Percentiles rank a stretch among this genome's conserved stretches.
phyloP scores from a whole-genome alignment of 495 filamentous ascomycete species.

The Penicillium chermesinum region DNA sequence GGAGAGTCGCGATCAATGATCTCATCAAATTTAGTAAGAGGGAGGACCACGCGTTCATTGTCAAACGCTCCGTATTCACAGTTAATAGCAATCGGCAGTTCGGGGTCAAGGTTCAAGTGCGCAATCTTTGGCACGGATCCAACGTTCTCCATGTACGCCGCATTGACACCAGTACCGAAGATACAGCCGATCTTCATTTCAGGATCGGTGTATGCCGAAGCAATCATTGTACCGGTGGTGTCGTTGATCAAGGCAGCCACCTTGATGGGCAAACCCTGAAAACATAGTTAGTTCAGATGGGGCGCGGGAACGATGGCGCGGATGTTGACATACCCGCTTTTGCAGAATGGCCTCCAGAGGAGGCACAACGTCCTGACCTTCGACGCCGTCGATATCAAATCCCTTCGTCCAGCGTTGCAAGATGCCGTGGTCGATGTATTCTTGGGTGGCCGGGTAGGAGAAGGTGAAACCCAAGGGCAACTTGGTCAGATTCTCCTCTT shows the following conservation, averaged over 20 bases:
- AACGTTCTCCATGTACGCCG: slow-evolving; percentile 93
- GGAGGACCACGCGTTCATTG: slow-evolving; percentile 90
- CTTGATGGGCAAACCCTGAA: slow-evolving; percentile 82
- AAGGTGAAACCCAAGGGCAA: slow-evolving; percentile 95
- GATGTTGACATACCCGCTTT: slow-evolving; percentile 56
- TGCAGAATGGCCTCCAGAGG: slow-evolving; percentile 80
- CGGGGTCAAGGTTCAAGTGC: slow-evolving; percentile 84
- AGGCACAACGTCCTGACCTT: slow-evolving; percentile 91
- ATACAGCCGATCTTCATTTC: slow-evolving; percentile 95
- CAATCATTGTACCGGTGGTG: slow-evolving; percentile 98
- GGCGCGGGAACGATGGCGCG: background rate
- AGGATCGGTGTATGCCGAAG: slow-evolving; percentile 88
- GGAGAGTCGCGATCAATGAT: slow-evolving; percentile 90
- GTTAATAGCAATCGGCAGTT: slow-evolving; percentile 94
- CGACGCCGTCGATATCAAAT: slow-evolving; percentile 94
- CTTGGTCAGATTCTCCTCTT: slow-evolving; percentile 52
- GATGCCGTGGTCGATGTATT: slow-evolving; percentile 93
- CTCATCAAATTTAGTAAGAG: slow-evolving; percentile 76
- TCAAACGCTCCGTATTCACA: slow-evolving; percentile 99
- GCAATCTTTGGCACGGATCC: slow-evolving; percentile 92
- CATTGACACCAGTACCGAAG: slow-evolving; percentile 97
- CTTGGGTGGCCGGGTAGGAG: slow-evolving; percentile 93
- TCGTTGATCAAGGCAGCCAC: slow-evolving; percentile 94
- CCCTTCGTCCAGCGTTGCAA: slow-evolving; percentile 99
- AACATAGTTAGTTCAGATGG: background rate